Percentiles rank a stretch among this genome's conserved stretches.
Evolutionary conservation across 345 rosid species (phyloP).

Genomic region (Dipteronia sinensis): DNA sequence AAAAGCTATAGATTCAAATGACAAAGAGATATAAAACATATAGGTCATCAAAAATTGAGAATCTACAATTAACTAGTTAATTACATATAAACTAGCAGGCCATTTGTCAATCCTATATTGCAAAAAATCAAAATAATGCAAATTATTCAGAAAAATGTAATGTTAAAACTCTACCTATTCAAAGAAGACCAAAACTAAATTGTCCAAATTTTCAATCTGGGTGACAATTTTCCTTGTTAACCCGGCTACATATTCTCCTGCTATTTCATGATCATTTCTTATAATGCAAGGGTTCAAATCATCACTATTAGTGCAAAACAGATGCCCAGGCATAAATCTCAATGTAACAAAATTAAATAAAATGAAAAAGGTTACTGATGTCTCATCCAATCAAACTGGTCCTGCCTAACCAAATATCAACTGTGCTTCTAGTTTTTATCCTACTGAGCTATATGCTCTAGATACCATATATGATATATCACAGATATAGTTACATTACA

Average conservation of each 20-base stretch:
- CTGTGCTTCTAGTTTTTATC: background rate
- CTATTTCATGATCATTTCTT: background rate
- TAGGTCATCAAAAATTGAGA: background rate
- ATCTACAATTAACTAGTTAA: background rate
- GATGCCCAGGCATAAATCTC: background rate
- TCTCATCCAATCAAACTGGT: background rate
- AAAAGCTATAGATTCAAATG: conserved; percentile 6
- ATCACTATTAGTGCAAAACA: background rate
- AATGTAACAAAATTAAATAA: background rate
- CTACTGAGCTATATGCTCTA: background rate
- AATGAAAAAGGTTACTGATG: background rate
- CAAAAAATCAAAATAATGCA: background rate
- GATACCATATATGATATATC: background rate
- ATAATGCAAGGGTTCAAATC: background rate
- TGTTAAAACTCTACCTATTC: background rate
- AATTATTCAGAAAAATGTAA: background rate
- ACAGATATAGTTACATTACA: background rate
- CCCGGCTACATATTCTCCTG: background rate
- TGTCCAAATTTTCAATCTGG: background rate
- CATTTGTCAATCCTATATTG: background rate
- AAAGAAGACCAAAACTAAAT: background rate
- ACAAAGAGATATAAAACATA: background rate
- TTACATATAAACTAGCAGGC: background rate
- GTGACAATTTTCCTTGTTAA: background rate
- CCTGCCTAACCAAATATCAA: background rate